Base-by-base conservation (phyloP, 345 rosid genomes). In the Salix udensis region DNA sequence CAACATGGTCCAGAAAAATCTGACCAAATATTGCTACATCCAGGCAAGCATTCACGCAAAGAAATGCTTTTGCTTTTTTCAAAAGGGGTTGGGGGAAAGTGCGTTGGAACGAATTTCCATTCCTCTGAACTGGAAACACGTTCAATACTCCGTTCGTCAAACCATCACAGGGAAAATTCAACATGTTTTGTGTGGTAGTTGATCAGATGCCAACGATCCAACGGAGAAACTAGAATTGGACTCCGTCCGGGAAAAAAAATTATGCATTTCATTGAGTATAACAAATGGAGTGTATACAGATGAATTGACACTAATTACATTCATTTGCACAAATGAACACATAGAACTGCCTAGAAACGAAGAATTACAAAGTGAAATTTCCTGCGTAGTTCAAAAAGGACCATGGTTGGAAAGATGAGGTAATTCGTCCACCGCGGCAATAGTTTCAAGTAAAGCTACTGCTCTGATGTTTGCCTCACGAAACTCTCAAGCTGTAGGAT, bases 231-330 rank as follows among this genome's bases (percentile, higher is more conserved):
- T 60, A 6, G 34, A n/a, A 42, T 71, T 53, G 30, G 55, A 74
- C 19, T 4, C 58, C 5, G 15, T n/a, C 10, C 19, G n/a, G 0
- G 15, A 34, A 50, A 42, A n/a, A 37, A 31, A 24, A 53, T 48
- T 52, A 37, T 76, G 68, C 50, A 69, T 74, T 85, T 81, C 79
- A 79, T 75, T 79, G 78, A 76, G 64, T 67, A 76, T 40, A 68
- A 52, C 68, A 40, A 71, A 53, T 75, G 80, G 70, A 67, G 79
- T 73, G 79, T 73, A 79, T 73, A 81, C 77, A 82, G n/a, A 68
- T 55, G 60, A 50, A 81, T 73, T 16, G 61, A 31, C 12, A 37
- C 31, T 69, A 48, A 15, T 70, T 82, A 82, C 86, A 82, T 75
- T n/a, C 75, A 76, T 80, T 75, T 73, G 37, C 6, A 58, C 28